Evolutionary conservation across 2,329 filamentous ascomycete species (phyloP), one percentile per base, ranked within the genome.

Genomic region (Aplosporella prunicola): DNA sequence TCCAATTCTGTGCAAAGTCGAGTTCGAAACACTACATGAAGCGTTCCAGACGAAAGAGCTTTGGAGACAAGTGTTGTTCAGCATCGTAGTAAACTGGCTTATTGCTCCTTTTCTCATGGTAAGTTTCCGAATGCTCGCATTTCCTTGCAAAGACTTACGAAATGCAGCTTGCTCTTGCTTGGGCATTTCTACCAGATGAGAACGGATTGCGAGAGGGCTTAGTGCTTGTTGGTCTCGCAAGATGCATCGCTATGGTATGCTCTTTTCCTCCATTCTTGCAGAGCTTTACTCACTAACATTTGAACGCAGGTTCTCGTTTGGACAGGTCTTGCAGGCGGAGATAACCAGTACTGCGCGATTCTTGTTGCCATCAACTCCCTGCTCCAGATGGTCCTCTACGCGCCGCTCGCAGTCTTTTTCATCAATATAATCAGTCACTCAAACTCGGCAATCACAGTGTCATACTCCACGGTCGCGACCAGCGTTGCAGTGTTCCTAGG

Each of bases 211-310:
- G 69, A 1, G 71, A 76, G 26, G 85, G 84, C 0, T 63, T 91
- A 2, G 84, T 91, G 24, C 73, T 93, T 5, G 86, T 94, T 0
- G 86, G 87, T 0, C 64, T 94, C 1, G 87, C 82, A 5, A 67
- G 87, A 35, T 94, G 87, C 49, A 93, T 93, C 44, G 86, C 85
- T 20, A 93, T 93, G 86, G 84, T 81, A n/a, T n/a, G n/a, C n/a
- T n/a, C n/a, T n/a, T n/a, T n/a, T n/a, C n/a, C n/a, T n/a, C n/a
- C n/a, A n/a, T n/a, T n/a, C n/a, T n/a, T n/a, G n/a, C n/a, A n/a
- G n/a, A n/a, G n/a, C n/a, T n/a, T n/a, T n/a, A n/a, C n/a, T n/a
- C n/a, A n/a, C n/a, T n/a, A n/a, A n/a, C n/a, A n/a, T n/a, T n/a
- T n/a, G n/a, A n/a, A n/a, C n/a, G n/a, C n/a, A n/a, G n/a, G n/a